Conservation (phyloP, 2,329 filamentous ascomycete species). For the Delphinella strobiligena region DNA sequence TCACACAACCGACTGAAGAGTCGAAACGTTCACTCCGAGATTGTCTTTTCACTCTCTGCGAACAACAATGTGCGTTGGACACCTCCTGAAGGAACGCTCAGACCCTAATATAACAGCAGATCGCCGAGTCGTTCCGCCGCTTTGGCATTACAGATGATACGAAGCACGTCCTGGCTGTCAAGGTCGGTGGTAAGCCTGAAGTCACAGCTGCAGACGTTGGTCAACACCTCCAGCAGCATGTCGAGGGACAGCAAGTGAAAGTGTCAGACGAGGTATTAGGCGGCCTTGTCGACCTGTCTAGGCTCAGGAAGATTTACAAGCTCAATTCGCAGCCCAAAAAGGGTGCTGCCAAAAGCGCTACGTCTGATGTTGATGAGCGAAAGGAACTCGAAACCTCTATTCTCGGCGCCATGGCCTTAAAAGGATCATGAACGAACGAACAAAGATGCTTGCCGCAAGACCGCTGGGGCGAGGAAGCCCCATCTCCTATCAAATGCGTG, state of each 20-base stretch:
- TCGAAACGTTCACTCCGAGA: slow-evolving; percentile 79
- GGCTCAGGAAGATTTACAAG: slow-evolving; percentile 79
- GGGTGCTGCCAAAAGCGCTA: slow-evolving; percentile 24
- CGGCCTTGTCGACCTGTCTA: slow-evolving; percentile 49
- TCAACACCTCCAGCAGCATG: slow-evolving; percentile 47
- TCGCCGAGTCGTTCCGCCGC: slow-evolving; percentile 78
- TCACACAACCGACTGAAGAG: slow-evolving; percentile 55
- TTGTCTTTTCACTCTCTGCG: slow-evolving; percentile 66
- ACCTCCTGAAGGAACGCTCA: background rate
- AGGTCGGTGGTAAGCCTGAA: slow-evolving; percentile 45
- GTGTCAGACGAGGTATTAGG: slow-evolving; percentile 54
- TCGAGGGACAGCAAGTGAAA: slow-evolving; percentile 48
- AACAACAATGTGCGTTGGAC: slow-evolving; percentile 58
- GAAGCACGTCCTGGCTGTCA: slow-evolving; percentile 65
- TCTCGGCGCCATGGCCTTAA: slow-evolving; percentile 66
- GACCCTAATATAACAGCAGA: slow-evolving; percentile 40
- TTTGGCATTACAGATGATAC: slow-evolving; percentile 70
- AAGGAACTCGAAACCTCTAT: slow-evolving; percentile 55
- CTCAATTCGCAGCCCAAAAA: slow-evolving; percentile 43
- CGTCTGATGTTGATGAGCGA: slow-evolving; percentile 9
- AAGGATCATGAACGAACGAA: slow-evolving; percentile 37
- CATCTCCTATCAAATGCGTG: too few relatives aligned
- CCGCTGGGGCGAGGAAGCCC: too few relatives aligned
- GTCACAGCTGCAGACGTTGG: slow-evolving; percentile 36
- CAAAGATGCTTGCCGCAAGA: background rate